phyloP scores from a whole-genome alignment of 164 flowering plant genomes.

The Umbilicus rupestris region DNA sequence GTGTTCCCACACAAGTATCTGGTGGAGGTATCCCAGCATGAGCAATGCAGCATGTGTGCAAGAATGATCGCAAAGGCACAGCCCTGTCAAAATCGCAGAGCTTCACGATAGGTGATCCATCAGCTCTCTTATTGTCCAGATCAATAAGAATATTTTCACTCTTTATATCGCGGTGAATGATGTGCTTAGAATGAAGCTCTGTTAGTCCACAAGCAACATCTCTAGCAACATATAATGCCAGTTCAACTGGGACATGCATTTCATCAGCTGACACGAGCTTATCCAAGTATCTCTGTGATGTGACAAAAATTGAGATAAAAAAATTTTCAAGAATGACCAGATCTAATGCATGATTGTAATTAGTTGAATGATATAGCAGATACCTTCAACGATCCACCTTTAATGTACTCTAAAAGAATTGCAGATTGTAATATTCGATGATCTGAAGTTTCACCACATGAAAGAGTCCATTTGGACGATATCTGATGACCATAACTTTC shows the following conservation, averaged over 20 bases:
- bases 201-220: slow-evolving; percentile 71
- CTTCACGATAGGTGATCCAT: slow-evolving; percentile 73
- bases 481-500: slow-evolving; percentile 84
- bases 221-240: slow-evolving; percentile 57
- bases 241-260: slow-evolving; percentile 43
- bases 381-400: slow-evolving; percentile 87
- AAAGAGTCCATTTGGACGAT: slow-evolving; percentile 54
- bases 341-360: background rate
- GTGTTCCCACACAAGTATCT: slow-evolving; percentile 90
- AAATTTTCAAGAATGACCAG: background rate
- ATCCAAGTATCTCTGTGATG: slow-evolving; percentile 47
- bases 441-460: slow-evolving; percentile 37
- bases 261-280: slow-evolving; percentile 49
- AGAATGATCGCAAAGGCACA: slow-evolving; percentile 64
- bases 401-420: slow-evolving; percentile 66
- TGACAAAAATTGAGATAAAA: background rate
- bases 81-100: slow-evolving; percentile 97
- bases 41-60: slow-evolving; percentile 82
- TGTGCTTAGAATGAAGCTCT: slow-evolving; percentile 73
- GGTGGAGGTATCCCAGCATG: slow-evolving; percentile 80
- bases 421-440: slow-evolving; percentile 46
- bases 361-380: slow-evolving; percentile 3
- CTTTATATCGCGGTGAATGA: slow-evolving; percentile 92
- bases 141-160: slow-evolving; percentile 84
- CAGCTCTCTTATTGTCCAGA: slow-evolving; percentile 45